Evolutionary conservation across 371 early-diverging fungal species (phyloP).

Genomic region (Lichtheimia hyalospora): DNA sequence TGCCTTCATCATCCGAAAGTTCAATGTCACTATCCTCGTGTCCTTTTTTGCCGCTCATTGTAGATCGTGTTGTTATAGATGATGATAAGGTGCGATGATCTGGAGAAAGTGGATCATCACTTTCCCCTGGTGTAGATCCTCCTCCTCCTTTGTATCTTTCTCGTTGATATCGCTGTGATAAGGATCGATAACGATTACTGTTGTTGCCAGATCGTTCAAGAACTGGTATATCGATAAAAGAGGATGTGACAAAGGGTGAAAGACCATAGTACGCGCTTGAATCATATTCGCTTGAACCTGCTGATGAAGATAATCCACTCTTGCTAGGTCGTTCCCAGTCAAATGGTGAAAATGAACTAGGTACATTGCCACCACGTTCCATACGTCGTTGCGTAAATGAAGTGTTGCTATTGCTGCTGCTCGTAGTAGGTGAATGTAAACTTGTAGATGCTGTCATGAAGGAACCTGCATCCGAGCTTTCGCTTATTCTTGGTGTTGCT

Average conservation of each 20-base stretch:
- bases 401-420: slow-evolving; percentile 6
- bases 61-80: too few relatives aligned
- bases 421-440: neutral
- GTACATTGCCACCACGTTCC: slow-evolving; percentile 44
- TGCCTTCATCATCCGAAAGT: slow-evolving; percentile 39
- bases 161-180: slow-evolving; percentile 38
- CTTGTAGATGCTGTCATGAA: neutral
- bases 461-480: neutral
- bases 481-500: too few relatives aligned
- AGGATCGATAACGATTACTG: slow-evolving; percentile 21
- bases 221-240: slow-evolving; percentile 24
- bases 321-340: slow-evolving; percentile 13
- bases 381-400: slow-evolving; percentile 43
- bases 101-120: slow-evolving; percentile 17
- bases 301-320: slow-evolving; percentile 23
- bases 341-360: slow-evolving; percentile 32
- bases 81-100: slow-evolving; percentile 3
- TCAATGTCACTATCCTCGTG: slow-evolving; percentile 48
- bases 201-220: slow-evolving; percentile 2
- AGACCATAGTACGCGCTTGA: slow-evolving; percentile 41
- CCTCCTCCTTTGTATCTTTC: slow-evolving; percentile 18
- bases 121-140: slow-evolving; percentile 1
- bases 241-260: slow-evolving; percentile 46
- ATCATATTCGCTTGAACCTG: slow-evolving; percentile 29
- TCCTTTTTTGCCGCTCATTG: neutral